Evolutionary conservation across 768 basidiomycete species (phyloP).

Genomic region (Lactarius hengduanensis): DNA sequence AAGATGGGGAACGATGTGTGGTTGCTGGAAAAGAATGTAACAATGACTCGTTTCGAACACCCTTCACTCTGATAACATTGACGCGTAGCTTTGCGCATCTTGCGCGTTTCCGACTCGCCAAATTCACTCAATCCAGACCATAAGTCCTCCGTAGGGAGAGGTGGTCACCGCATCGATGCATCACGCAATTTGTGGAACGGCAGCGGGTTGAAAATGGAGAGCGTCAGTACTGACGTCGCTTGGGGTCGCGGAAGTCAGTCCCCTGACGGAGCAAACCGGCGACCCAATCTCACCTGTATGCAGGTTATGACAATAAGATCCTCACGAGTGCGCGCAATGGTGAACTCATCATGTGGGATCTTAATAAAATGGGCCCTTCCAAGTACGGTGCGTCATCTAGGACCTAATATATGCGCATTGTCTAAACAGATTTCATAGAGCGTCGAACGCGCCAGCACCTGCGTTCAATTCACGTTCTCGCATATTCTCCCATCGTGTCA

Average conservation of each 20-base stretch:
- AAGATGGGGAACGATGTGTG: constrained; percentile 64
- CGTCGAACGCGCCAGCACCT: constrained; percentile 64
- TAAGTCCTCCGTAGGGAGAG: constrained; percentile 59
- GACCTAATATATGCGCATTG: not conserved
- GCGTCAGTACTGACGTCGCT: constrained; percentile 75
- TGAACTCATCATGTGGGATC: constrained; percentile 81
- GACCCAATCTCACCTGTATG: not conserved
- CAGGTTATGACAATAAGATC: constrained; percentile 73
- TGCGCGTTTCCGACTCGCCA: constrained; percentile 55
- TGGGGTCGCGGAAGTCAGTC: constrained; percentile 69
- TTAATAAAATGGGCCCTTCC: constrained; percentile 59
- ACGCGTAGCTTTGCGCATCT: constrained; percentile 33
- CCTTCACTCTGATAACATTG: not conserved
- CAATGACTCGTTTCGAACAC: not conserved
- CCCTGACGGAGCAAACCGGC: not conserved
- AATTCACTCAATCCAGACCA: constrained; percentile 34
- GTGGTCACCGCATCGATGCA: constrained; percentile 66
- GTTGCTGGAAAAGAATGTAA: constrained; percentile 79
- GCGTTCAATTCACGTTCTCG: constrained; percentile 68
- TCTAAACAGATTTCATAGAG: constrained; percentile 43
- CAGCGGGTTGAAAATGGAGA: constrained; percentile 75
- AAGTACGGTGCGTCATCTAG: constrained; percentile 58
- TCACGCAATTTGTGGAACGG: constrained; percentile 78
- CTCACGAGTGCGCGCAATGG: constrained; percentile 79
- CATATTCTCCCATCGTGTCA: constrained; percentile 64